These are phyloP conservation scores for Tricholoma flavovirens DNA, from an alignment of 768 basidiomycete genomes.

Conservation along the genomic window DNA sequence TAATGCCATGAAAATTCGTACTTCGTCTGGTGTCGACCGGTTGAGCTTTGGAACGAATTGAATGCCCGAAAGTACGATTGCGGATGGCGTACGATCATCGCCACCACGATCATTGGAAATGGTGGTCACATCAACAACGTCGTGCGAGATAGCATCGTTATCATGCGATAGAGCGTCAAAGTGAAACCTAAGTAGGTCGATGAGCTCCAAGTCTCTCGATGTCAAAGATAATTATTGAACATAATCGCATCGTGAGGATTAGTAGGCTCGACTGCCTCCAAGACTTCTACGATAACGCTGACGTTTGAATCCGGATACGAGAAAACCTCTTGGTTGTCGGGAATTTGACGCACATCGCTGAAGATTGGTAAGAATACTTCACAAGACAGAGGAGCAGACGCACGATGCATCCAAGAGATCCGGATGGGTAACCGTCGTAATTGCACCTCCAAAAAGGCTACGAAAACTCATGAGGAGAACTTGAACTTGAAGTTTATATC, in stretches of 20 bases:
- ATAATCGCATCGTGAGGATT: constrained; percentile 60
- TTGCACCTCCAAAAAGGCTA: constrained; percentile 84
- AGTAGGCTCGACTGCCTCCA: constrained; percentile 61
- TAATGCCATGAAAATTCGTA: constrained; percentile 74
- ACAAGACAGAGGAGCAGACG: constrained; percentile 22
- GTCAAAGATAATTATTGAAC: constrained; percentile 22
- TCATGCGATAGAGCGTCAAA: constrained; percentile 89
- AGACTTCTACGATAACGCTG: constrained; percentile 81
- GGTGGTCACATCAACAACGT: constrained; percentile 37
- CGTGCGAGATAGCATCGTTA: constrained; percentile 59
- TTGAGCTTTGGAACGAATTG: constrained; percentile 81
- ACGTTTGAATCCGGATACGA: constrained; percentile 60
- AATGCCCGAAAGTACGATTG: constrained; percentile 58
- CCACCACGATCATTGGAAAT: constrained; percentile 33
- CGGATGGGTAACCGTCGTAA: constrained; percentile 51
- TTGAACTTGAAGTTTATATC: constrained; percentile 4
- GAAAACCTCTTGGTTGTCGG: constrained; percentile 94
- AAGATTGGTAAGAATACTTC: neutral
- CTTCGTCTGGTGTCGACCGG: constrained; percentile 49
- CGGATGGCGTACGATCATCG: constrained; percentile 46
- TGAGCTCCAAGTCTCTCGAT: constrained; percentile 2
- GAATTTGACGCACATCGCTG: constrained; percentile 71
- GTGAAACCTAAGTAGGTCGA: constrained; percentile 65
- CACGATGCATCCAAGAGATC: constrained; percentile 83
- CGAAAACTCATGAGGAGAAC: constrained; percentile 20